Conservation (phyloP, 331 rosid genomes). For the Telfairia occidentalis region DNA sequence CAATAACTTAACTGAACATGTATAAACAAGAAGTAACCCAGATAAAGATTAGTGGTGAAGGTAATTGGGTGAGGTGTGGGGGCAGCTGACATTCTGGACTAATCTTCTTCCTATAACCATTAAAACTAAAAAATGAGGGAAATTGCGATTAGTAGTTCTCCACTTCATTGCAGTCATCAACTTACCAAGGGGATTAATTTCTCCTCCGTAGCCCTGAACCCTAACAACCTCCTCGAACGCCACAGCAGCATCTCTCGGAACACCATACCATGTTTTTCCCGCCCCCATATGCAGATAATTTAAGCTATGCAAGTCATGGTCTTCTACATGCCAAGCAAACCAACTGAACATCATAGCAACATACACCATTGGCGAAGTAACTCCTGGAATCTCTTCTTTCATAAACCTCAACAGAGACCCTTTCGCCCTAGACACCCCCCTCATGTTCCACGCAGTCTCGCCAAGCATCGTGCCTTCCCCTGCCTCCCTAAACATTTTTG, state of each 20-base stretch:
- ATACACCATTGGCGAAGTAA: constrained; percentile 87
- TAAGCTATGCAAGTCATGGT: constrained; percentile 89
- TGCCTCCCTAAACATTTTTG: constrained; percentile 31
- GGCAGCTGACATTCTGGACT: not conserved
- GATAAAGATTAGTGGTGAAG: not conserved
- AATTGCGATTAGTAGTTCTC: not conserved
- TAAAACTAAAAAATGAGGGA: constrained; percentile 19
- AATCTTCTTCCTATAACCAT: not conserved
- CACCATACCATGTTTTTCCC: constrained; percentile 90
- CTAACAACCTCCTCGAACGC: constrained; percentile 90
- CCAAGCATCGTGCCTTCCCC: constrained; percentile 57
- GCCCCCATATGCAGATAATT: constrained; percentile 86
- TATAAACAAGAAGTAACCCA: not conserved
- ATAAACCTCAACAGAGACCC: constrained; percentile 83
- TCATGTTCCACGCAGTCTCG: constrained; percentile 91
- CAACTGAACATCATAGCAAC: constrained; percentile 93
- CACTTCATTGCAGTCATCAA: constrained; percentile 17
- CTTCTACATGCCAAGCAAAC: constrained; percentile 99
- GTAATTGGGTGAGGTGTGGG: not conserved
- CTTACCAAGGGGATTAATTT: constrained; percentile 92
- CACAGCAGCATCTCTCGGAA: constrained; percentile 76
- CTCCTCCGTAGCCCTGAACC: constrained; percentile 82
- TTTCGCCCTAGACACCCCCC: constrained; percentile 60
- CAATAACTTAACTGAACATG: not conserved
- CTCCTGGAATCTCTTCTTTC: constrained; percentile 98